Evolutionary conservation across 2,329 filamentous ascomycete species (phyloP).

Genomic region (Aspergillus sp.): DNA sequence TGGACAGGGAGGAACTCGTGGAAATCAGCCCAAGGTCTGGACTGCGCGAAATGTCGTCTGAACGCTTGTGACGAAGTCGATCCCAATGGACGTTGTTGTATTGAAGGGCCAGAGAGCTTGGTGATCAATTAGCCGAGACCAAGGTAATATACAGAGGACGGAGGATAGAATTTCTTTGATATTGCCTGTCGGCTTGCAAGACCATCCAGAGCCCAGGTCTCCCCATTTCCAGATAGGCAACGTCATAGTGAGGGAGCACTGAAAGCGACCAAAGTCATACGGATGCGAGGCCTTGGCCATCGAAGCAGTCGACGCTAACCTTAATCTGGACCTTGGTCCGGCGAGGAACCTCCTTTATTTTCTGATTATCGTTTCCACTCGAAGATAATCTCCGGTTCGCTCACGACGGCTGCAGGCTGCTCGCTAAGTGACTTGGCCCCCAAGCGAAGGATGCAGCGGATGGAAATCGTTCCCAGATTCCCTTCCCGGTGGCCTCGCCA

Average conservation of each 20-base stretch:
- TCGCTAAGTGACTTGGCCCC: constrained; percentile 18
- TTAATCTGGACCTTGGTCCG: constrained; percentile 7
- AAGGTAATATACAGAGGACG: neutral
- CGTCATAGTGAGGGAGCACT: neutral
- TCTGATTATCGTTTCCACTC: constrained; percentile 15
- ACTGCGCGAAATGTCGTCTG: neutral
- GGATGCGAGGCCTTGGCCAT: constrained; percentile 4
- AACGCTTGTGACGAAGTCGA: constrained; percentile 17
- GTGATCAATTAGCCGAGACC: neutral
- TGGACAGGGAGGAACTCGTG: constrained; percentile 1
- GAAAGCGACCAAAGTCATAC: constrained; percentile 2
- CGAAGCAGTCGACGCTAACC: constrained; percentile 5
- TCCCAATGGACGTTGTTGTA: constrained; percentile 17
- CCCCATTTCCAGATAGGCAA: neutral
- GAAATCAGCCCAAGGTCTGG: constrained; percentile 6
- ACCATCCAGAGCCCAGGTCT: too few relatives aligned
- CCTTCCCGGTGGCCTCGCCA: constrained; percentile 17
- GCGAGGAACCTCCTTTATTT: constrained; percentile 9
- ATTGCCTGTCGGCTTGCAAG: neutral
- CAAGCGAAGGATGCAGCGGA: constrained; percentile 18
- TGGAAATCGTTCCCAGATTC: constrained; percentile 22
- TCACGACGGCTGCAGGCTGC: constrained; percentile 17
- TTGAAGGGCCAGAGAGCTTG: constrained; percentile 3
- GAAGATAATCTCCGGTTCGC: constrained; percentile 28
- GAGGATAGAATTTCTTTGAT: neutral